phyloP scores from a whole-genome alignment of 2,329 filamentous ascomycete genomes.

The Ophiostoma australiae region DNA sequence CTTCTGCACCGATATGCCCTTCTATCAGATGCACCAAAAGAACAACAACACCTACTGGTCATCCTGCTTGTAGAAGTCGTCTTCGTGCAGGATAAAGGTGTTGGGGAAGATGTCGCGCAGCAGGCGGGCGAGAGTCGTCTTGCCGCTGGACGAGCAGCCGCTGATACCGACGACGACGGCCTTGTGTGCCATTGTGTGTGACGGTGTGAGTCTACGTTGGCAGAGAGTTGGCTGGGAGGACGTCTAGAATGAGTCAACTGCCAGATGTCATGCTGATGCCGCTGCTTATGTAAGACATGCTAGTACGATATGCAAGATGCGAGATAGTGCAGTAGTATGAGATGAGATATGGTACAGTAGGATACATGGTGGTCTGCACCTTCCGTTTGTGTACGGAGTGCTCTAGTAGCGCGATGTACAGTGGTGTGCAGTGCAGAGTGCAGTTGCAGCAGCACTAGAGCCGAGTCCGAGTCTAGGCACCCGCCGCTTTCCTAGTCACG shows the following conservation, averaged over 20 bases:
- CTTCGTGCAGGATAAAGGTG: conserved; percentile 82
- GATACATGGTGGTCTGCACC: conserved; percentile 9
- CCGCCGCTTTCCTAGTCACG: conserved; percentile 13
- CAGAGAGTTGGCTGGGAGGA: neutral
- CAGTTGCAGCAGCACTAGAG: neutral
- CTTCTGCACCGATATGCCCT: no score
- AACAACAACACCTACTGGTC: conserved; percentile 48
- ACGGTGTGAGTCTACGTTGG: neutral
- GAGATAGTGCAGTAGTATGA: neutral
- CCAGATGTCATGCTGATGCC: neutral
- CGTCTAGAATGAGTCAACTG: neutral
- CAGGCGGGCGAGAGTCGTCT: conserved; percentile 85
- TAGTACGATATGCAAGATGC: neutral
- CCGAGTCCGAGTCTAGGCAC: neutral
- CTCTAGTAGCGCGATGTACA: conserved; percentile 1
- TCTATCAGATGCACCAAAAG: neutral
- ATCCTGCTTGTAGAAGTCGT: conserved; percentile 91
- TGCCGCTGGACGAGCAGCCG: conserved; percentile 87
- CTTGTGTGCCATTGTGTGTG: conserved; percentile 32
- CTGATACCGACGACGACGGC: conserved; percentile 73
- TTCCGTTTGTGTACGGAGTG: conserved; percentile 1
- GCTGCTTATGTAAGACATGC: neutral
- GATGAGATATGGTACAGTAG: neutral
- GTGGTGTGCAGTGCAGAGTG: neutral
- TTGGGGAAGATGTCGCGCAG: conserved; percentile 74